Base-by-base conservation (phyloP, 2,329 filamentous ascomycete genomes). In the Orbilia oligospora region DNA sequence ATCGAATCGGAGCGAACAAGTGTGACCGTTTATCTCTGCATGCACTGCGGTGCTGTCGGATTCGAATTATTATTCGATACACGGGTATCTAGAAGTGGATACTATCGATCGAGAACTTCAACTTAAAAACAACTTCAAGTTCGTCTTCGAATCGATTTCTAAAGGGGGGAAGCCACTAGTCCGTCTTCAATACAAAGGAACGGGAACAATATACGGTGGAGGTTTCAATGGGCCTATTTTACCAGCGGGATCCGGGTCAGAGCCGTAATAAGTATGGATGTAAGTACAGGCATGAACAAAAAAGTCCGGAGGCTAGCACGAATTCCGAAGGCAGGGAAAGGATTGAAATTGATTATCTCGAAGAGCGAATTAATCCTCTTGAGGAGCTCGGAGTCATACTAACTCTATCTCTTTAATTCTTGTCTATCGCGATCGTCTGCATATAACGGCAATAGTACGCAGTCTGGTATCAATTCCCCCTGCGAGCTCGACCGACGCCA, bases 331-430 rank as follows among this genome's bases (percentile, higher is more conserved):
- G 38, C 49, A 38, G 44, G 64, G n/a, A 55, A 30, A 20, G 16
- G 44, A 20, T 9, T 18, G 16, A 9, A 22, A 56, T 63, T 46
- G 64, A 53, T 67, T 68, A 49, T 58, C 65, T 71, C 67, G 33
- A 55, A 71, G 67, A 71, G 67, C 55, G 67, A 65, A 71, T 71
- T 71, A 61, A 36, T 30, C 38, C 44, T 16, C 56, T n/a, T 61
- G 56, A 61, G 63, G 68, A 71, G 68, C 68, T 71, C 68, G 48
- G 58, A 72, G 48, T 46, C 58, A 72, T 72, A 61, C 56, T 18
- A 63, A 73, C 61, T 73, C 70, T 61, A 72, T 46, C 49, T 66
- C 27, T 24, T 24, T 22, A 27, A 51, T 46, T 48, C 22, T 61
- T 51, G 14, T 53, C 22, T 55, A 55, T 65, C 70, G 61, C 61